Evolutionary conservation across 495 filamentous ascomycete species (phyloP), one percentile per base, ranked within the genome.

Genomic region (Evernia prunastri): DNA sequence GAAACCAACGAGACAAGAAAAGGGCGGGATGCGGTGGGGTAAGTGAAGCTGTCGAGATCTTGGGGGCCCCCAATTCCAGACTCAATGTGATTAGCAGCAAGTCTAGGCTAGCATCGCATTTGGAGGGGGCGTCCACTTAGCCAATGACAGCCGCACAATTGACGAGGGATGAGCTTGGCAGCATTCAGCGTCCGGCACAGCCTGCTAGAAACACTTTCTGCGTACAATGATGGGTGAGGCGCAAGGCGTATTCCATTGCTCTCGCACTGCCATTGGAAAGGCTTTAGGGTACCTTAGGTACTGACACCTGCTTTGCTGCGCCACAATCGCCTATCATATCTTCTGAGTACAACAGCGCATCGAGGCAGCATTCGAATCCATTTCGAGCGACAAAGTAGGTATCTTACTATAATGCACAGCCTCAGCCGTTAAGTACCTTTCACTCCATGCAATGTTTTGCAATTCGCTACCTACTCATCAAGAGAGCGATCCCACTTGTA

Each of bases 81-180:
- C 31, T 10, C 5, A 4, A 29, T 2, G 23, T 2, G 10, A 17
- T 6, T 59, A 59, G 57, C 57, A 59, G 12, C 57, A 59, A 29
- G 36, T 59, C 57, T 59, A 59, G 57, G 57, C 36, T 59, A 20
- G 23, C 23, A 59, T 59, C 42, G 57, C 57, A 39, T 39, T 59
- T 37, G 23, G 57, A 59, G 35, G 57, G n/a, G 36, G 35, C 57
- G 42, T 59, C 57, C 57, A 42, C 56, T 36, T 42, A 36, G 36
- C 57, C 57, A 59, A 59, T 59, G 57, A 29, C 36, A 42, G 20
- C 11, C 23, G 36, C 7, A 27, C 23, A 59, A 42, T 25, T 42
- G 57, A 25, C 36, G 27, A 27, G 17, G 5, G 20, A 1, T 7
- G 33, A 17, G 35, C 27, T 15, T 39, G 0, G 11, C 35, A 11